Evolutionary conservation across 768 basidiomycete genomes (phyloP), one percentile per base, ranked within the genome.

Genomic region (Antrodiella citrinella): DNA sequence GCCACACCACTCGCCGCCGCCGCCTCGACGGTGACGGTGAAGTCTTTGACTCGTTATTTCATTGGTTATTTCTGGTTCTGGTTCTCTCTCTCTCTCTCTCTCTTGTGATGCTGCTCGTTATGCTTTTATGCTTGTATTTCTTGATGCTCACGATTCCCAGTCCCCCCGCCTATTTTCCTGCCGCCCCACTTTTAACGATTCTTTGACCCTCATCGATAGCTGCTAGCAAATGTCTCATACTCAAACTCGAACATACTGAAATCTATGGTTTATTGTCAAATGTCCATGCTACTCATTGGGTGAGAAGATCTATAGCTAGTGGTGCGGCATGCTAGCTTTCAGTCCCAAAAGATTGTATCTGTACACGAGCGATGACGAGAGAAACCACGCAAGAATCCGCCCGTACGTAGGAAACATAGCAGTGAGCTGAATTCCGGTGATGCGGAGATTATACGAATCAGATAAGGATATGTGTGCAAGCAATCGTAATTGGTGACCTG

Each of bases 91-190:
- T 46, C 21, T 24, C 42, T 30, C 45, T 41, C 25, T 48, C 30
- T 30, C 18, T 24, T 47, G 26, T 42, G 50, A 43, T 51, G 10
- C 46, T 49, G 44, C 41, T 54, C 43, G 25, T 41, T 20, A 41
- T 20, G 42, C 26, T 23, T 19, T 20, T 23, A 35, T 23, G 4
- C 9, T 44, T 23, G n/a, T 51, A 23, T 51, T 38, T 40, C 12
- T 50, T 44, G n/a, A 39, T 39, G 15, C 22, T 22, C 42, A 19
- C 11, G 11, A 4, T 18, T 10, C 3, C 18, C 18, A 11, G 20
- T 44, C 42, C 42, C 30, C 39, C 43, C 50, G n/a, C 40, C 26
- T 23, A 3, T 25, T 44, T 15, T 38, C 22, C 45, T 25, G 50
- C 43, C 43, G 26, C 46, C n/a, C n/a, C n/a, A n/a, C n/a, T n/a